Evolutionary conservation across 257 asterid genomes (phyloP), one percentile per base, ranked within the genome.

Genomic region (Solanum habrochaites): DNA sequence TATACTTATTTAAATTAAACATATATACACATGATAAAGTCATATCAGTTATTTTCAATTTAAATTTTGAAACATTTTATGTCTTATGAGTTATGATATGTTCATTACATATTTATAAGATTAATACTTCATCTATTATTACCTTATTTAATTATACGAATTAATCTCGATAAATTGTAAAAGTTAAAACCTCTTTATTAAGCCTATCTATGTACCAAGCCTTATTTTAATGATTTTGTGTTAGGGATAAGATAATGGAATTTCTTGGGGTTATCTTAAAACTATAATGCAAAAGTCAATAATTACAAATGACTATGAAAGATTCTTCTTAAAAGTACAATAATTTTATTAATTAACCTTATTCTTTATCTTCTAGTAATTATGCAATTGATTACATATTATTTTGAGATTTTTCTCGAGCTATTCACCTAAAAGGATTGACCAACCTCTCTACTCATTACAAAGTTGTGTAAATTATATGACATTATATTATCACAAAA

Each of bases 391-490:
- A 70, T 80, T 86, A 82, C 71, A 87, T 77, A 35, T 83, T 45
- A 35, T 90, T 75, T 69, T 31, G 86, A 40, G 82, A 88, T 88
- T 87, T 88, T 90, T 85, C 93, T 92, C 90, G 93, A 92, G 93
- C 93, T 89, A 74, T 83, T 84, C 91, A 52, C 93, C 91, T 21
- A 78, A 56, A 7, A 66, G 40, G 58, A 85, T 93, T 90, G 93
- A 91, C 92, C 89, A 88, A 21, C 70, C 42, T 87, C 90, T 73
- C 74, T 78, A 90, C 86, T 87, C 86, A 83, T 67, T 42, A 25
- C 23, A 75, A 42, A 74, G 82, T 39, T 14, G 20, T 73, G n/a
- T 29, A 69, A 23, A 16, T 69, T 29, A 69, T 11, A 16, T 69
- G 23, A 7, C n/a, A 69, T 69, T 69, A 69, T 69, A 69, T 29